Evolutionary conservation across 148 eudicot genomes (phyloP), one percentile per base, ranked within the genome.

Genomic region (Amaranthus cruentus): DNA sequence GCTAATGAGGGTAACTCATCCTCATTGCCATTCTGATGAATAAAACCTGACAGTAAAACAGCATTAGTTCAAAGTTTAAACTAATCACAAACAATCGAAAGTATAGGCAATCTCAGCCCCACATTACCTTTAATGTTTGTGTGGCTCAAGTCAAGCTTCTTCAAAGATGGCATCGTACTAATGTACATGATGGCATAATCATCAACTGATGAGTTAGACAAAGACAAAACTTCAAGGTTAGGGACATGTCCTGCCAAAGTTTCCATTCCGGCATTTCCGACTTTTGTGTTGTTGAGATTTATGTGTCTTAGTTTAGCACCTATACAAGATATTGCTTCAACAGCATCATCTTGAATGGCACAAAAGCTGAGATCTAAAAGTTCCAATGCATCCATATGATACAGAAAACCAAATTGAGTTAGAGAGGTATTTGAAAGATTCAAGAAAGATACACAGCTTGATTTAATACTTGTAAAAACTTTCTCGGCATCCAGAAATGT

Each of bases 201-300:
- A 72, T 95, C 88, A 69, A 72, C 66, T 57, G 77, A 55, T 38
- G 94, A 89, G 79, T 75, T 62, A 62, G 91, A 85, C 75, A 91
- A 67, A 46, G 82, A 82, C 38, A 91, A 57, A 63, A 76, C 79
- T 78, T 89, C 89, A 71, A 95, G 98, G 62, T 81, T 76, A 54
- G 97, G 92, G 82, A 87, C 90, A 75, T 85, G 83, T 55, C 97
- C 98, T 73, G 87, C 93, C 81, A 95, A 83, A 74, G 71, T 66
- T 18, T 82, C 89, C 55, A 95, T 74, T 57, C 97, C 98, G 47
- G 76, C 75, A 43, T 96, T 87, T 75, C 84, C 87, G 71, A 95
- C 76, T 83, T 77, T 85, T 47, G 97, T 95, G 62, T 77, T 77
- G 78, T 74, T 88, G 77, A 95, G 92, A 81, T 86, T 91, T 77